A percentile compares a stretch with the other conserved stretches of the same genome.
These are phyloP conservation scores for Barnettozyma salicaria DNA, from an alignment of 805 yeast species.

Conservation along the genomic window DNA sequence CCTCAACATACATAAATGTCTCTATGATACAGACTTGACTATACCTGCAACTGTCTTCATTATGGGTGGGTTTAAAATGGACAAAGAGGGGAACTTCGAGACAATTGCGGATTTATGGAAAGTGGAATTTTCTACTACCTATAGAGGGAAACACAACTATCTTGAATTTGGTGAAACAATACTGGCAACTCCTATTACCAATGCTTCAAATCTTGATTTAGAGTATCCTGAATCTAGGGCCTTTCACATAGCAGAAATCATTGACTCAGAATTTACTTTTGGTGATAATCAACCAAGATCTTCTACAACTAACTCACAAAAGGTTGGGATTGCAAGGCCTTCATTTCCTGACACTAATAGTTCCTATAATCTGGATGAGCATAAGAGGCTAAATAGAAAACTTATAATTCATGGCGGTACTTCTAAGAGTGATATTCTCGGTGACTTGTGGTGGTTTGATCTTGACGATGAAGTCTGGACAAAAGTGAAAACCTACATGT, in stretches of 20 bases:
- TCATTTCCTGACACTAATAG: conserved; percentile 10
- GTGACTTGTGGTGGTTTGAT: conserved; percentile 49
- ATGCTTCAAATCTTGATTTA: conserved; percentile 6
- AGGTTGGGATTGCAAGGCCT: conserved; percentile 15
- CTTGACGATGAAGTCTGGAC: conserved; percentile 39
- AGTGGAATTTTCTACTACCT: conserved; percentile 32
- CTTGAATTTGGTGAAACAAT: conserved; percentile 33
- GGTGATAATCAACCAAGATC: conserved; percentile 3
- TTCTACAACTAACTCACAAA: conserved; percentile 1
- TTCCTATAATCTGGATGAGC: conserved; percentile 2
- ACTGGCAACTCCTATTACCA: conserved; percentile 28
- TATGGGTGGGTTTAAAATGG: conserved; percentile 44
- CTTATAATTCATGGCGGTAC: conserved; percentile 37
- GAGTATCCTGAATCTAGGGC: conserved; percentile 33
- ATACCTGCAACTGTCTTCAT: conserved; percentile 34
- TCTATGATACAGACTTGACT: conserved; percentile 5
- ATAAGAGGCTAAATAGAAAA: conserved; percentile 9
- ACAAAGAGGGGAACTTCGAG: conserved; percentile 24
- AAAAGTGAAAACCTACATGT: conserved; percentile 24
- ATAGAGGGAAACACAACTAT: conserved; percentile 31
- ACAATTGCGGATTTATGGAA: conserved; percentile 38
- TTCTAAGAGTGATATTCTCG: conserved; percentile 28
- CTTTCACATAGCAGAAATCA: conserved; percentile 28
- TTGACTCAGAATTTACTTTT: conserved; percentile 13
- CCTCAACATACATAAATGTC: conserved; percentile 14